Evolutionary conservation across 2,329 filamentous ascomycete genomes (phyloP), one percentile per base, ranked within the genome.

Genomic region (Harringtonia lauricola): DNA sequence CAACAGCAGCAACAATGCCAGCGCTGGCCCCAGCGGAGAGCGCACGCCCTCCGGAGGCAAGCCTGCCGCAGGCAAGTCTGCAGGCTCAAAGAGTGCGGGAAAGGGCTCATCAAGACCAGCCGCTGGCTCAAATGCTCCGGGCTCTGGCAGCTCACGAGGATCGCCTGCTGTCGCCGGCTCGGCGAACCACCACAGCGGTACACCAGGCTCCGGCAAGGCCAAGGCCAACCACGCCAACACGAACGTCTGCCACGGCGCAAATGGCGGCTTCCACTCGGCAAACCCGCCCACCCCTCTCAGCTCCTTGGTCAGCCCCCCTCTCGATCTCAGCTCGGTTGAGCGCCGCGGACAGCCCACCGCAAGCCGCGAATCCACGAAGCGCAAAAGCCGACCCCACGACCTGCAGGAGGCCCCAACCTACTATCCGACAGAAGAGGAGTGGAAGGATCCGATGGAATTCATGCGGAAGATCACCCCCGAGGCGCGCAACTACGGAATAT

Each of bases 401-500:
- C 73, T 98, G 35, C 76, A 84, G 51, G 90, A 96, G 59, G 90
- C 92, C 24, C 90, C 90, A 2, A 92, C 87, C 6, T 98, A 87
- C 61, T 74, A 80, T 51, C 92, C 92, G 28, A 95, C 86, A 0
- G 81, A 87, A 53, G 89, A 95, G 54, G 89, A 98, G 62, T 98
- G 92, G 72, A 86, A 83, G 56, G 89, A 98, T 55, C 92, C 92
- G 0, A 81, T 95, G 58, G 84, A 85, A 54, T 98, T 95, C 58
- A 89, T 98, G 55, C 81, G 81, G 59, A 95, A 90, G 63, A 95
- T 98, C 53, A 72, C 81, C 1, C 81, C 86, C 1, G 88, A 95
- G 59, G 92, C 86, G 21, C 77, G 74, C 52, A 79, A 89, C 55
- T 96, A 85, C 63, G 92, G 92, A 41, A 85, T 98, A 43, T 89